Evolutionary conservation across 2,329 filamentous ascomycete species (phyloP), one percentile per base, ranked within the genome.

Genomic region (Zalaria obscura): DNA sequence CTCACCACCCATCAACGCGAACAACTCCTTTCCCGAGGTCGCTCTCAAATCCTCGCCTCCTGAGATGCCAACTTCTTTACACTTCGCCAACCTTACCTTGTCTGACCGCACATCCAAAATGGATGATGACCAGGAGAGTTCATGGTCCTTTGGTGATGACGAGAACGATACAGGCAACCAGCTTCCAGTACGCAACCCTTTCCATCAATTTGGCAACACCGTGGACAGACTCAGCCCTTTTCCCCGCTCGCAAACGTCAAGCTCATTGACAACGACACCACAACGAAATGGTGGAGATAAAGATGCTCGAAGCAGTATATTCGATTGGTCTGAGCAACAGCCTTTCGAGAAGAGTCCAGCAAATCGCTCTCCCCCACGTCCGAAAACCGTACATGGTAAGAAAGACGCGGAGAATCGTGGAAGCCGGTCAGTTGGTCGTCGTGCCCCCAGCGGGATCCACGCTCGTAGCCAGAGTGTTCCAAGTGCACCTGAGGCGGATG

Each of bases 381-480:
- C 83, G 1, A 78, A 75, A 52, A 88, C 83, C 9, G 79, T 83
- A 32, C 81, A 87, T 55, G 78, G 78, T 9, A 87, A 86, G 59
- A 82, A 84, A 50, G 74, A 82, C 51, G 64, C 76, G 45, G 80
- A 86, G 55, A 64, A 73, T 50, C 72, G 83, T 59, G 80, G 81
- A 38, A 83, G 83, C 46, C 76, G 83, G 40, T 66, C 75, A 37
- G 65, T 75, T 25, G 76, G 72, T 45, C 78, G 83, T 27, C 80
- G 80, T 54, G 73, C 73, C 2, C 79, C 80, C n/a, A 75, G 70
- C 44, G 76, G 75, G 9, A 71, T 76, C 41, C 83, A 89, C 56
- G 73, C 85, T 36, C 76, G 83, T 47, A 89, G 83, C 56, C 83
- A 88, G 57, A 89, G 83, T 57, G 83, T 89, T 2, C 83, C 83